A percentile compares a stretch with the other conserved stretches of the same genome.
Conservation (phyloP, 108 stramenopile genomes). For the Cyclotella sp. region DNA sequence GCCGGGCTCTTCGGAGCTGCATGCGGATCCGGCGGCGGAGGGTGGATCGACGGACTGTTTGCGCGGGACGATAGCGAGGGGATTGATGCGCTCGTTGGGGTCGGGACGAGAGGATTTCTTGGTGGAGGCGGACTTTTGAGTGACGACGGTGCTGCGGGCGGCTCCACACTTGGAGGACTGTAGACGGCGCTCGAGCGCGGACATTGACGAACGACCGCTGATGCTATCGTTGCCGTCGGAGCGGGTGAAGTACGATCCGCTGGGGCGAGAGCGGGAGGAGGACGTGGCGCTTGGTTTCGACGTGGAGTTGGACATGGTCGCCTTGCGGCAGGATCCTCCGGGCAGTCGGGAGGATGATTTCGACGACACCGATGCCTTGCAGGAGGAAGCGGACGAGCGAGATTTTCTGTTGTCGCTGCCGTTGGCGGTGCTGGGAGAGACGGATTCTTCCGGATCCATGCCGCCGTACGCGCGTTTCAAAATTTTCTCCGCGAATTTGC, state of each 20-base stretch:
- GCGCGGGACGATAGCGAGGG: neutral
- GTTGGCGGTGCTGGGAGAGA: neutral
- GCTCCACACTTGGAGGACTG: too few relatives aligned
- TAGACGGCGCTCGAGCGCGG: too few relatives aligned
- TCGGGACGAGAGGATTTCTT: neutral
- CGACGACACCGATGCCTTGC: too few relatives aligned
- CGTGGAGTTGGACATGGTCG: too few relatives aligned
- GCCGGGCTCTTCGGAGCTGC: constrained; percentile 1
- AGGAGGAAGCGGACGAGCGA: too few relatives aligned
- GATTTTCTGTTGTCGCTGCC: neutral
- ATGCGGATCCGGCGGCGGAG: neutral
- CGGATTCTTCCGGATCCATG: constrained; percentile 9
- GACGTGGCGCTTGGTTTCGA: neutral
- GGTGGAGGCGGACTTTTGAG: neutral
- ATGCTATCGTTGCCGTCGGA: constrained; percentile 15
- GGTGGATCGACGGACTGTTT: constrained; percentile 6
- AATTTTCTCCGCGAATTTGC: too few relatives aligned
- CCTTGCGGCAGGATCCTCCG: too few relatives aligned
- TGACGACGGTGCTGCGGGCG: too few relatives aligned
- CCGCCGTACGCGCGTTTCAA: constrained; percentile 1
- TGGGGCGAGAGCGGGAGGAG: neutral
- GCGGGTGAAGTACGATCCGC: neutral
- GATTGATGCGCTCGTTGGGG: constrained; percentile 1
- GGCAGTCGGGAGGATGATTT: too few relatives aligned
- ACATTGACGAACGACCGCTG: neutral